phyloP scores from a whole-genome alignment of 1,284 basidiomycete species.

The Volvariella surrecta region DNA sequence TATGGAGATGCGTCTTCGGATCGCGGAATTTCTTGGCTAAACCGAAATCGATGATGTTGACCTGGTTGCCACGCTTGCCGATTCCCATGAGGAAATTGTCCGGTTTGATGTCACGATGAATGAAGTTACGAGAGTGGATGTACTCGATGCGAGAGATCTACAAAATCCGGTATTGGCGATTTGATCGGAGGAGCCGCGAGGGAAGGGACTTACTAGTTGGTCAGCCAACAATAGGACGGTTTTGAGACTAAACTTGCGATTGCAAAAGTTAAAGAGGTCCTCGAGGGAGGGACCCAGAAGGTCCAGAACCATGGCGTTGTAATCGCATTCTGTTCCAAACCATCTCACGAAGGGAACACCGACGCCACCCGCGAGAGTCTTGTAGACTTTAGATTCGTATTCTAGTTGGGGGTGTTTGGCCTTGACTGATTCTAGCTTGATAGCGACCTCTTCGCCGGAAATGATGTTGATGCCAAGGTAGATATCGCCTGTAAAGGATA shows the following conservation, averaged over 20 bases:
- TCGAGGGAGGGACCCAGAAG: constrained; percentile 96
- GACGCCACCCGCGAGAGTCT: constrained; percentile 96
- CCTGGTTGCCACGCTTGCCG: constrained; percentile 98
- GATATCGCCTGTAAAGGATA: constrained; percentile 72
- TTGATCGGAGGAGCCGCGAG: constrained; percentile 9
- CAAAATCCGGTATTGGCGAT: constrained; percentile 13
- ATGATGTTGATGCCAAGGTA: constrained; percentile 99
- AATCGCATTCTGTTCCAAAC: constrained; percentile 99
- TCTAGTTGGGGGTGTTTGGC: constrained; percentile 99
- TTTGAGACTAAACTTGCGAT: constrained; percentile 96
- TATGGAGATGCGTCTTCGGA: constrained; percentile 98
- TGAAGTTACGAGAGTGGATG: constrained; percentile 99
- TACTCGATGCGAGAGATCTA: constrained; percentile 99
- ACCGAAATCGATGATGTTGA: constrained; percentile 99
- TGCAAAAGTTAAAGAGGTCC: constrained; percentile 99
- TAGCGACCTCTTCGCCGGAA: constrained; percentile 99
- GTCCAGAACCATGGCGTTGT: constrained; percentile 99
- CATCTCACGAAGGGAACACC: constrained; percentile 97
- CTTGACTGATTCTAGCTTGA: constrained; percentile 99
- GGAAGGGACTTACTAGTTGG: constrained; percentile 66
- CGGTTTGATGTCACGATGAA: constrained; percentile 99
- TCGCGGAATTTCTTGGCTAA: constrained; percentile 99
- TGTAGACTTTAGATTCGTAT: constrained; percentile 96
- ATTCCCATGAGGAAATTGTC: constrained; percentile 99
- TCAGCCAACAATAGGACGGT: constrained; percentile 96